Conservation (phyloP, 805 yeast genomes). For the Saturnispora besseyi region DNA sequence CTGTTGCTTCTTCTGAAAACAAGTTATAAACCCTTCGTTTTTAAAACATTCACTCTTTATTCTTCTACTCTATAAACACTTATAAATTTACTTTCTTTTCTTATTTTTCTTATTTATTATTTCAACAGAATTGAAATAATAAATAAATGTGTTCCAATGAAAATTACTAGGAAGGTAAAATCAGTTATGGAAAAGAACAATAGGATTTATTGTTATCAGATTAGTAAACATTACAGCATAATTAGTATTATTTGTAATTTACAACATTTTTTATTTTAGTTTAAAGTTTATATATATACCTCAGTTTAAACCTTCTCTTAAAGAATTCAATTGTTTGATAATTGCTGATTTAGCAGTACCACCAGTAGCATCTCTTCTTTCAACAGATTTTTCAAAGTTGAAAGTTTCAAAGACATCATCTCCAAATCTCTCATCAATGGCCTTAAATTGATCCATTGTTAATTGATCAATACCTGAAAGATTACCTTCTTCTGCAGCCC, state of each 20-base stretch:
- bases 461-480: slow-evolving; percentile 82
- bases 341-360: slow-evolving; percentile 94
- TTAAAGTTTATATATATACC: no score
- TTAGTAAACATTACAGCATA: no score
- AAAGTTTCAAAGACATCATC: slow-evolving; percentile 79
- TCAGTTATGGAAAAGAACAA: no score
- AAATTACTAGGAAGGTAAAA: no score
- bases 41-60: not conserved
- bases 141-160: no score
- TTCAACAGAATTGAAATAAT: no score
- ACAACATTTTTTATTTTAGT: no score
- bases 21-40: not conserved
- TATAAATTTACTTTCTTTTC: not conserved
- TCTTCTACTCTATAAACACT: not conserved
- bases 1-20: not conserved
- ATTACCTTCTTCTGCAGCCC: slow-evolving; percentile 71
- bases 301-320: slow-evolving; percentile 14
- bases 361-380: slow-evolving; percentile 93
- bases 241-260: no score
- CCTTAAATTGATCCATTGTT: slow-evolving; percentile 64
- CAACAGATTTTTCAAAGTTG: slow-evolving; percentile 88
- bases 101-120: no score
- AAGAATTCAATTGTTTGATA: slow-evolving; percentile 51
- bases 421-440: slow-evolving; percentile 72
- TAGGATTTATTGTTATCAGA: no score